Evolutionary conservation across 2,329 filamentous ascomycete species (phyloP), one percentile per base, ranked within the genome.

Genomic region (Acarospora socialis): DNA sequence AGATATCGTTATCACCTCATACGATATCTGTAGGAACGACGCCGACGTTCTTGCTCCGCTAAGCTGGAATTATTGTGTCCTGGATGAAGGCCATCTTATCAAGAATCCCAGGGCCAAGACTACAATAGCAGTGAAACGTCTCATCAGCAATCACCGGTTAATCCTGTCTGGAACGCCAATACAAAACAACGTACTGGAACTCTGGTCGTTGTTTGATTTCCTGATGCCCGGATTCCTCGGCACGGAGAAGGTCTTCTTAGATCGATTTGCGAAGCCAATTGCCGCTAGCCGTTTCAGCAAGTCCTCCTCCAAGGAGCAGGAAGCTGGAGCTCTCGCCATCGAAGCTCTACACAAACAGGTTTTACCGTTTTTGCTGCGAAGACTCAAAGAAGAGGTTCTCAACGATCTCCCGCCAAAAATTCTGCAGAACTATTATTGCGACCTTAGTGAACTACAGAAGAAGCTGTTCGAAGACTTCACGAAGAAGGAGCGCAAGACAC

Each of bases 301-400:
- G 54, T 92, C 90, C 1, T 95, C 87, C 1, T 94, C 90, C 0
- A 95, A 94, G 50, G 90, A 98, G 53, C 92, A 98, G 58, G 90
- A 98, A 62, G 83, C 84, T 3, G 90, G 92, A 33, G 92, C 92
- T 1, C 63, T 98, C 16, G 90, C 90, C 1, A 93, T 98, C 35
- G 90, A 98, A 56, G 90, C 90, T n/a, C 65, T 98, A 14, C 90
- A 98, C 60, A 98, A 98, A 54, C 90, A 98, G 52, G 92, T 98
- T 2, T 63, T 98, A 20, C 90, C 90, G 1, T 98, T 98, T 75
- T 65, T 98, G 39, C 71, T 98, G 22, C 82, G 90, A 38, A 86
- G 90, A 46, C 69, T 98, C 45, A 98, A 98, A 59, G 90, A 98
- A 58, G 90, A 98, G 54, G 90, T 98, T 12, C 66, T 98, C 37